A percentile compares a stretch with the other conserved stretches of the same genome.
Evolutionary conservation across 2,329 filamentous ascomycete species (phyloP).

Genomic region (Aspergillus ochraceoroseus): DNA sequence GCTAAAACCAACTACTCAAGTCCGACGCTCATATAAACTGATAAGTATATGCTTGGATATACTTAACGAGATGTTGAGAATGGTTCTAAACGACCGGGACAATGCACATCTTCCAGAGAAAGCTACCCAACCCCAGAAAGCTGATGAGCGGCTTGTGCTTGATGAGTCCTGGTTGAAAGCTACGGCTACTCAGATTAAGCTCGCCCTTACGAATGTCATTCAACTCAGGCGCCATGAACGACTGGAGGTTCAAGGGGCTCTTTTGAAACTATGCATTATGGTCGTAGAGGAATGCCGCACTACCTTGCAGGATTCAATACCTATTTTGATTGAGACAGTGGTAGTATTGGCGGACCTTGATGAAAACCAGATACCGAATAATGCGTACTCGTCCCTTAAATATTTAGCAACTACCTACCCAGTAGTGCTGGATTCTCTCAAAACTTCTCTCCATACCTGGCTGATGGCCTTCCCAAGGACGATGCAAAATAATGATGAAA

Average conservation of each 20-base stretch:
- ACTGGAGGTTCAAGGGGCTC: conserved; percentile 60
- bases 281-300: conserved; percentile 73
- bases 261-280: conserved; percentile 66
- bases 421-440: conserved; percentile 59
- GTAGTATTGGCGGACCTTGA: conserved; percentile 61
- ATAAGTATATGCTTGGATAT: conserved; percentile 59
- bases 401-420: conserved; percentile 60
- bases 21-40: conserved; percentile 58
- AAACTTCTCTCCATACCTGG: conserved; percentile 73
- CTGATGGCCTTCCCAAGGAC: conserved; percentile 70
- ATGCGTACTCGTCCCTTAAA: conserved; percentile 46
- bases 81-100: conserved; percentile 46
- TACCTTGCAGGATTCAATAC: conserved; percentile 63
- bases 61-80: conserved; percentile 47
- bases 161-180: conserved; percentile 68
- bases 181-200: conserved; percentile 73
- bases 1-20: conserved; percentile 62
- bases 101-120: conserved; percentile 23
- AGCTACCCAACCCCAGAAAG: conserved; percentile 20
- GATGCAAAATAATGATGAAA: conserved; percentile 80
- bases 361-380: conserved; percentile 38
- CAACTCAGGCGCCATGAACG: conserved; percentile 69
- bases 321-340: conserved; percentile 74
- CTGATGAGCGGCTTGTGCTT: conserved; percentile 38
- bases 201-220: conserved; percentile 72